Percentiles rank a stretch among this genome's conserved stretches.
Evolutionary conservation across 352 stramenopile species (phyloP).

Genomic region (Globisporangium emineosum): DNA sequence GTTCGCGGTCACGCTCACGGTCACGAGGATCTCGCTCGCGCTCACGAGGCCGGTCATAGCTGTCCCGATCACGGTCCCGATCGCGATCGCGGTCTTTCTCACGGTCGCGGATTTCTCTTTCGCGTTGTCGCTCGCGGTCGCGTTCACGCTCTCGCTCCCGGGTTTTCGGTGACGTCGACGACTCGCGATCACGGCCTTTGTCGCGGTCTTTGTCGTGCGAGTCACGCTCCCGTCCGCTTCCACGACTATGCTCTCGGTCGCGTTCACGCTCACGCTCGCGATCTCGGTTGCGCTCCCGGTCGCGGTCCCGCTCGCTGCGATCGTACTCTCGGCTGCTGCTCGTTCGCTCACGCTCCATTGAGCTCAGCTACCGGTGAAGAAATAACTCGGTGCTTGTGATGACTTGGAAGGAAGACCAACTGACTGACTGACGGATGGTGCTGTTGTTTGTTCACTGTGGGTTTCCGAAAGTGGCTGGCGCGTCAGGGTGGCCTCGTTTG

Average conservation of each 20-base stretch:
- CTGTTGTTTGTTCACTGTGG: background rate
- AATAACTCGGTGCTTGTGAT: background rate
- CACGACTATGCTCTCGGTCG: conserved; percentile 6
- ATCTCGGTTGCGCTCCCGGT: conserved; percentile 8
- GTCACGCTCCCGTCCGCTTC: conserved; percentile 10
- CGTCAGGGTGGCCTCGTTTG: background rate
- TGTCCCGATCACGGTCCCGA: conserved; percentile 22
- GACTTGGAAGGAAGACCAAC: background rate
- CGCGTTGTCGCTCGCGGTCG: conserved; percentile 29
- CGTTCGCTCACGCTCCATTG: conserved; percentile 28
- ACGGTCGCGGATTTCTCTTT: conserved; percentile 25
- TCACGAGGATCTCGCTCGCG: conserved; percentile 27
- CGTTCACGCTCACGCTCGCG: conserved; percentile 19
- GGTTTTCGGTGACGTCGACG: conserved; percentile 12
- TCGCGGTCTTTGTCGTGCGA: conserved; percentile 18
- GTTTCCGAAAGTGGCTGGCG: background rate
- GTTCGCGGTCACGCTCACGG: conserved; percentile 23
- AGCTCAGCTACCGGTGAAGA: too few relatives aligned
- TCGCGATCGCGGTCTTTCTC: conserved; percentile 28
- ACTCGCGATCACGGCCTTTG: conserved; percentile 26
- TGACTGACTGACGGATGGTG: background rate
- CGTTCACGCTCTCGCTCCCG: conserved; percentile 32
- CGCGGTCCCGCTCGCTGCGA: conserved; percentile 16
- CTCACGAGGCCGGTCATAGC: conserved; percentile 9
- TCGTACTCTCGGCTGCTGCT: conserved; percentile 23